Evolutionary conservation across 2,329 filamentous ascomycete species (phyloP), one percentile per base, ranked within the genome.

Genomic region (Knufia fluminis): DNA sequence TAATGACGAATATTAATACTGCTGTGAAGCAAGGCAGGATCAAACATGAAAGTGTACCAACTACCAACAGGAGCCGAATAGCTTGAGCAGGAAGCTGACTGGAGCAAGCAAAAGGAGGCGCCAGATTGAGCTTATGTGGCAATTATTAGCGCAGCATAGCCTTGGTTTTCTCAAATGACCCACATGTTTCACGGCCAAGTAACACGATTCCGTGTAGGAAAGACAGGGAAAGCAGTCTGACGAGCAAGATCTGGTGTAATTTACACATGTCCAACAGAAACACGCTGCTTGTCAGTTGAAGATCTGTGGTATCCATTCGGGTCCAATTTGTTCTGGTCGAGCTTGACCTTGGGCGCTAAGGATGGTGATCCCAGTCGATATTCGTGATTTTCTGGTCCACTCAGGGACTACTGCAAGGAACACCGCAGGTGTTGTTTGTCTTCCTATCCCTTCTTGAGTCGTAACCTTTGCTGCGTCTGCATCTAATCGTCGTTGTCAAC

Each of bases 61-160:
- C 12, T 6, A 6, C 6, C 6, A 12, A 28, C 26, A 12, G 26
- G 26, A 36, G 33, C 33, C 33, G 16, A 17, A 14, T 14, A 14
- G 16, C 33, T 36, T 36, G 22, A 43, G 24, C 16, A 16, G 19
- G 4, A 16, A 43, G 7, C 3, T 26, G 22, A 26, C 4, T 28
- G 40, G 23, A 43, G 40, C 22, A 43, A 16, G 14, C n/a, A 28
- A 43, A 43, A 43, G 40, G 40, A 43, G 40, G 40, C 40, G 40
- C 28, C 19, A 43, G 14, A 43, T 43, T 43, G 40, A 14, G 40
- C 40, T 43, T 28, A 3, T 24, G 3, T 6, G 33, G 33, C 33
- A 8, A 16, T 36, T 6, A 36, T 36, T 43, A 22, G 40, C 22
- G 40, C 22, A 14, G 8, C 22, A 22, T 22, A 6, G 17, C 4